A percentile compares a stretch with the other conserved stretches of the same genome.
Evolutionary conservation across 2,329 filamentous ascomycete species (phyloP).

Genomic region (Triangularia setosa): DNA sequence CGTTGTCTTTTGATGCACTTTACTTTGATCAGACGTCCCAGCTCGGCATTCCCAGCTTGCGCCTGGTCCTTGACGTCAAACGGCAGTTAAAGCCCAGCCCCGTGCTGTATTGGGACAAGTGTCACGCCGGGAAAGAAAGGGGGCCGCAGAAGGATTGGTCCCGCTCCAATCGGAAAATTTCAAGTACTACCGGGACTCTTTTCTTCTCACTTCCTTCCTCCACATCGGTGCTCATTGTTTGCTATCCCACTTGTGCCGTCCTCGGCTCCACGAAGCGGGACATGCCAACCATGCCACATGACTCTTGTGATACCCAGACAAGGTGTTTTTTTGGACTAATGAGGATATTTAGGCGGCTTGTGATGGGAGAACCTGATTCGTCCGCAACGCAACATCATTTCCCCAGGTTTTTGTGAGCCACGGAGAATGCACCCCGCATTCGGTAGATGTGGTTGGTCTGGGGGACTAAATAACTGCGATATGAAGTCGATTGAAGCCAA

Average conservation of each 20-base stretch:
- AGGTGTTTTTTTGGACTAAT: background rate
- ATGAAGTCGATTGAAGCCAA: background rate
- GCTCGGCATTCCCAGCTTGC: background rate
- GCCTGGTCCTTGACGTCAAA: background rate
- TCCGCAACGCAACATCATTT: background rate
- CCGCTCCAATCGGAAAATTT: background rate
- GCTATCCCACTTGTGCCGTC: too few relatives aligned
- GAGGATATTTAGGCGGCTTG: background rate
- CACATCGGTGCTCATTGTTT: background rate
- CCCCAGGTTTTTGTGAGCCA: background rate
- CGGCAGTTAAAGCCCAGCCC: background rate
- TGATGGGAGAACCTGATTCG: background rate
- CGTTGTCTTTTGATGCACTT: background rate
- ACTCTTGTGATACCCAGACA: background rate
- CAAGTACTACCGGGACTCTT: background rate
- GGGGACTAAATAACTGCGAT: background rate
- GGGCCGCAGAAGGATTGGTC: background rate
- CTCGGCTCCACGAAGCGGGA: background rate
- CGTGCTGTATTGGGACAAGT: background rate
- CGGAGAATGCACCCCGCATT: slow-evolving; percentile 7
- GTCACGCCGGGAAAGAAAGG: background rate
- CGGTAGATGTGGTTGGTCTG: background rate
- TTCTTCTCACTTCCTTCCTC: background rate
- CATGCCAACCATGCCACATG: background rate
- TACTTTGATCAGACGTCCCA: background rate